These are phyloP conservation scores for Penicillium cataractarum DNA, from an alignment of 495 filamentous ascomycete species.

Conservation along the genomic window DNA sequence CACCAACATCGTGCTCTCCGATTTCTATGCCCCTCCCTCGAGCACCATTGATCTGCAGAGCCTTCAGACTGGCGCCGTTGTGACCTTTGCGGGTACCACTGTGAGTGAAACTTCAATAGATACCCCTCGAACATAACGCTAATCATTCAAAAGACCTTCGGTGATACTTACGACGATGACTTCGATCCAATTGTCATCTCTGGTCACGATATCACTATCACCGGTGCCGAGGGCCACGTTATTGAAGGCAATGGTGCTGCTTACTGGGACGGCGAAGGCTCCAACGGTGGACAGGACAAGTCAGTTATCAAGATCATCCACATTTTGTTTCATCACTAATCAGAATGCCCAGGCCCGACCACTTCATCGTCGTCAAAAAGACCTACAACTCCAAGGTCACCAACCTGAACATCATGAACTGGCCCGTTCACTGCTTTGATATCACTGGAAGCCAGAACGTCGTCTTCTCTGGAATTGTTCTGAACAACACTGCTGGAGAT, in stretches of 20 bases:
- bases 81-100: slow-evolving; percentile 46
- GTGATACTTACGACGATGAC: slow-evolving; percentile 34
- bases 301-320: not conserved
- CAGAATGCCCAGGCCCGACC: slow-evolving; percentile 37
- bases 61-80: slow-evolving; percentile 41
- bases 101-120: slow-evolving; percentile 10
- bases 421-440: slow-evolving; percentile 63
- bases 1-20: slow-evolving; percentile 42
- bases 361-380: slow-evolving; percentile 51
- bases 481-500: slow-evolving; percentile 64
- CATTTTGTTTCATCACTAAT: not conserved
- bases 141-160: slow-evolving; percentile 39
- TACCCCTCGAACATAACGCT: not conserved
- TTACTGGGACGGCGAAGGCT: slow-evolving; percentile 55
- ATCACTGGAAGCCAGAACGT: slow-evolving; percentile 53
- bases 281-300: slow-evolving; percentile 49
- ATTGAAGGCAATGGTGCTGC: slow-evolving; percentile 51
- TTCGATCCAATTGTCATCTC: slow-evolving; percentile 46
- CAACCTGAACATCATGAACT: slow-evolving; percentile 53
- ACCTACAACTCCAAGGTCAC: slow-evolving; percentile 47
- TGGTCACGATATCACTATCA: slow-evolving; percentile 46
- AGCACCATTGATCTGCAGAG: slow-evolving; percentile 39
- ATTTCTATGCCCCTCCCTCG: slow-evolving; percentile 39
- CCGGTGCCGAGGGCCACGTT: slow-evolving; percentile 37
- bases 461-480: slow-evolving; percentile 53